phyloP scores from a whole-genome alignment of 1,284 basidiomycete species.

The Boletellus sp. region DNA sequence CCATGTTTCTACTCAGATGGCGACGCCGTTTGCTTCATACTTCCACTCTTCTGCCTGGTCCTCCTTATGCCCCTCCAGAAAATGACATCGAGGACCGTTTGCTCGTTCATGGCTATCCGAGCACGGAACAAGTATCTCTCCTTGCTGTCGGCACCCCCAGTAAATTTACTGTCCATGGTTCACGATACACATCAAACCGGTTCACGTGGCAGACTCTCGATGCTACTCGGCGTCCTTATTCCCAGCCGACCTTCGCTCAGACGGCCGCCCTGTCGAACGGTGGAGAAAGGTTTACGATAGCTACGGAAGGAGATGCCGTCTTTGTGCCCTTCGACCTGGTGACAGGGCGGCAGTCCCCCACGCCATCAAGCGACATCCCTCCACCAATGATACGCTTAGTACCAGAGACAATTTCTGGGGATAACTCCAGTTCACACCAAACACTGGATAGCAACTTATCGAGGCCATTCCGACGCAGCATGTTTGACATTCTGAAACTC shows the following conservation, averaged over 20 bases:
- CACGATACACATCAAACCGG: slow-evolving; percentile 17
- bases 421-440: neutral
- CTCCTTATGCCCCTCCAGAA: slow-evolving; percentile 35
- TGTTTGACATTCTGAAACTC: slow-evolving; percentile 28
- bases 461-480: slow-evolving; percentile 26
- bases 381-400: slow-evolving; percentile 5
- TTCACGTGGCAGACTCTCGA: slow-evolving; percentile 12
- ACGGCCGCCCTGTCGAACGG: slow-evolving; percentile 24
- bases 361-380: neutral
- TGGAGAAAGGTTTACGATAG: slow-evolving; percentile 27
- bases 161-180: slow-evolving; percentile 34
- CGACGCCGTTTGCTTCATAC: slow-evolving; percentile 8
- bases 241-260: slow-evolving; percentile 3
- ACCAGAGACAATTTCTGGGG: neutral
- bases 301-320: slow-evolving; percentile 27
- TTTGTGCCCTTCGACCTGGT: neutral
- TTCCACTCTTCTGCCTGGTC: slow-evolving; percentile 35
- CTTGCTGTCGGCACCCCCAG: slow-evolving; percentile 32
- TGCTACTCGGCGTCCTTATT: neutral
- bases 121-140: slow-evolving; percentile 27
- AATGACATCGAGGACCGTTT: slow-evolving; percentile 16
- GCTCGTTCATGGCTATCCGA: slow-evolving; percentile 10
- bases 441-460: neutral
- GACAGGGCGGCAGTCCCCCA: neutral
- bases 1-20: slow-evolving; percentile 23